Conservation (phyloP, 306 rosid genomes). For the Mimosa pudica region DNA sequence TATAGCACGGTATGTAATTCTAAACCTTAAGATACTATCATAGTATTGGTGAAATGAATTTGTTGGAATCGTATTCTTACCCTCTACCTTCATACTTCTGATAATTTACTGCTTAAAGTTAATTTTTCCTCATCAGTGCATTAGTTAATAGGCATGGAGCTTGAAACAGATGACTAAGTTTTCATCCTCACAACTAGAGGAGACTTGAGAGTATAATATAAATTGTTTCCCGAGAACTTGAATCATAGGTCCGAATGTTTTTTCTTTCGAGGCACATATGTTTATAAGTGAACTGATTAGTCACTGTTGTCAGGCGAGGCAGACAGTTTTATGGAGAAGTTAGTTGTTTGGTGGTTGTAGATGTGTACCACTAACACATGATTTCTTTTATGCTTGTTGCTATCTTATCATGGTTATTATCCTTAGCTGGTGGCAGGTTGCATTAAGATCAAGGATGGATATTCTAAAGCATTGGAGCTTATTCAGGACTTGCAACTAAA, state of each 20-base stretch:
- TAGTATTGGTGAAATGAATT: conserved; percentile 7
- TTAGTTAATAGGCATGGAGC: conserved; percentile 1
- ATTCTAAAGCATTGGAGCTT: conserved; percentile 74
- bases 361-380: background rate
- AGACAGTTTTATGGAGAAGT: conserved; percentile 6
- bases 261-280: background rate
- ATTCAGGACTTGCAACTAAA: conserved; percentile 63
- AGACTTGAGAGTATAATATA: background rate
- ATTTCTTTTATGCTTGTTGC: background rate
- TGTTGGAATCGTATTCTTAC: conserved; percentile 7
- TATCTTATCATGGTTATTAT: conserved; percentile 35
- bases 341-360: background rate
- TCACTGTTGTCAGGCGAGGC: background rate
- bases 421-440: conserved; percentile 86
- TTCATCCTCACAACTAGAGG: background rate
- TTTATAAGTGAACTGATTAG: background rate
- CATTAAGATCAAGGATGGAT: conserved; percentile 68
- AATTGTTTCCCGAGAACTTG: background rate
- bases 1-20: conserved; percentile 72
- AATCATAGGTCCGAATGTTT: background rate
- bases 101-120: background rate
- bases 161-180: conserved; percentile 1
- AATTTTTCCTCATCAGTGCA: background rate
- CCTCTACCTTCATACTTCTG: background rate
- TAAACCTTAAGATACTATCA: conserved; percentile 7